A percentile compares a stretch with the other conserved stretches of the same genome.
Conservation (phyloP, 495 filamentous ascomycete species). For the Aspergillus taichungensis region DNA sequence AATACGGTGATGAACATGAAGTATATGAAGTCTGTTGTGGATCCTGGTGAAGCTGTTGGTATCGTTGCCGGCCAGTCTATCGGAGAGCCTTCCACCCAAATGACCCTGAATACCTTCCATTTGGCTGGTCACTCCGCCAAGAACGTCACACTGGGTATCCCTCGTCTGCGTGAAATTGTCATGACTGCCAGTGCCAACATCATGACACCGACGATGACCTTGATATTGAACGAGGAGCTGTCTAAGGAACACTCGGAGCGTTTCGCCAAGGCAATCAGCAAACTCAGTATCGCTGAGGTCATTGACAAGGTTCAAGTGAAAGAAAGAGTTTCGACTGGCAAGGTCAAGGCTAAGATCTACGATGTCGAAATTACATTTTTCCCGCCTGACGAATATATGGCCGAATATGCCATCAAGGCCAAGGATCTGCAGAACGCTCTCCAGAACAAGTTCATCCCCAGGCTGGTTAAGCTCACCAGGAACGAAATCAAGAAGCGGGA, state of each 20-base stretch:
- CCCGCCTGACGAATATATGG: conserved; percentile 68
- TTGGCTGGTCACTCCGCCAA: conserved; percentile 96
- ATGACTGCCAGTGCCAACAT: conserved; percentile 91
- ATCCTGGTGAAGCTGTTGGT: conserved; percentile 95
- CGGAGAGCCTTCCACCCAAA: conserved; percentile 95
- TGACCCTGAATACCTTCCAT: conserved; percentile 99
- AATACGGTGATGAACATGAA: conserved; percentile 79
- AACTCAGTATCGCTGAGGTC: conserved; percentile 77
- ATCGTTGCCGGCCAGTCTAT: conserved; percentile 95
- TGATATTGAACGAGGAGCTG: conserved; percentile 67
- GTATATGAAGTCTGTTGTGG: conserved; percentile 86
- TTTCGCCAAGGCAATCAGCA: conserved; percentile 89
- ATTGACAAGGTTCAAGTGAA: conserved; percentile 72
- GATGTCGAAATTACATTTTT: conserved; percentile 77
- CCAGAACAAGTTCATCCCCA: conserved; percentile 68
- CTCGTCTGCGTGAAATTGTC: conserved; percentile 91
- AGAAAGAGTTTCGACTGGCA: conserved; percentile 62
- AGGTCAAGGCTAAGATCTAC: conserved; percentile 70
- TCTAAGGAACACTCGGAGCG: conserved; percentile 58
- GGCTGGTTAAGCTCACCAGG: conserved; percentile 56
- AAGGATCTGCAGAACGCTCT: conserved; percentile 68
- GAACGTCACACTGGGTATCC: conserved; percentile 98
- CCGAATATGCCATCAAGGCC: conserved; percentile 74
- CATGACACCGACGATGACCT: conserved; percentile 85
- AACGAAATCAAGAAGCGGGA: conserved; percentile 73